phyloP scores from a whole-genome alignment of 2,329 filamentous ascomycete species.

The Akanthomyces dipterigenus region DNA sequence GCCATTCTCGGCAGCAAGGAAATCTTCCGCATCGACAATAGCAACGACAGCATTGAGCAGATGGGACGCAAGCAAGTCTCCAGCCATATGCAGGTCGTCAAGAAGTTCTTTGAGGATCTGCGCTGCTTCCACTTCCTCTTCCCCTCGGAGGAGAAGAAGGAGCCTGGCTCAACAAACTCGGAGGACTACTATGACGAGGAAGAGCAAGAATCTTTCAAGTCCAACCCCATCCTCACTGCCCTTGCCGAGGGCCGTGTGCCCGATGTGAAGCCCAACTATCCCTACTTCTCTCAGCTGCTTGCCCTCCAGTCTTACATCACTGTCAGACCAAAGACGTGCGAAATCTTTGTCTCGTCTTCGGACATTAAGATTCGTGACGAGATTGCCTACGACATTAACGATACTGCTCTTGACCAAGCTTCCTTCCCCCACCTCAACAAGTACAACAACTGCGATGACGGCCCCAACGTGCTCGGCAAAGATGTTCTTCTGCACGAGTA shows the following conservation, averaged over 20 bases:
- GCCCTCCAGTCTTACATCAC: conserved; percentile 46
- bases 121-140: conserved; percentile 59
- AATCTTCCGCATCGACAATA: conserved; percentile 37
- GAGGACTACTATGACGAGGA: conserved; percentile 42
- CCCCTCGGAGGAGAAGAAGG: conserved; percentile 47
- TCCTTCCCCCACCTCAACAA: conserved; percentile 51
- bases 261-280: conserved; percentile 54
- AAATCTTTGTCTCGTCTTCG: conserved; percentile 51
- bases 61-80: conserved; percentile 60
- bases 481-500: conserved; percentile 54
- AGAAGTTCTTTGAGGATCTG: conserved; percentile 57
- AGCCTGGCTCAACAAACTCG: conserved; percentile 55
- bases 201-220: conserved; percentile 51
- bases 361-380: conserved; percentile 46
- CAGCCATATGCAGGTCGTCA: conserved; percentile 64
- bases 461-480: conserved; percentile 42
- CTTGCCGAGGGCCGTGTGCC: conserved; percentile 51
- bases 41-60: conserved; percentile 37
- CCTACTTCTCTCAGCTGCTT: conserved; percentile 53
- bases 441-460: conserved; percentile 45
- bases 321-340: conserved; percentile 51
- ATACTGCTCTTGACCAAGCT: conserved; percentile 35
- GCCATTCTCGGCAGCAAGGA: conserved; percentile 34
- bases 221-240: conserved; percentile 56
- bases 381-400: conserved; percentile 37